Evolutionary conservation across 768 basidiomycete species (phyloP), one percentile per base, ranked within the genome.

Genomic region (Xerocomellus intermedius): DNA sequence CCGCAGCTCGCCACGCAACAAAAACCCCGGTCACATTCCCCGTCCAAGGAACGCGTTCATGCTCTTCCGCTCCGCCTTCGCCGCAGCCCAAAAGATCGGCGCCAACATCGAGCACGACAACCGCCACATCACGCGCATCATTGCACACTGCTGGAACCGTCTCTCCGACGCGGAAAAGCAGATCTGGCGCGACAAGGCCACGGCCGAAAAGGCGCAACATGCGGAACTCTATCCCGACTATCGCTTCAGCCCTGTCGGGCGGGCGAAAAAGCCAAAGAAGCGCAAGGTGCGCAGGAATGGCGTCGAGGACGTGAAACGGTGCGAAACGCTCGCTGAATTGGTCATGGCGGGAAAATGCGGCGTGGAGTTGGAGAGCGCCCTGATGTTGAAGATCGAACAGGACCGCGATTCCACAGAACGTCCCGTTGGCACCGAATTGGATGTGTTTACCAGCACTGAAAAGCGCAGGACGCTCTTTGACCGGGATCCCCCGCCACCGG

Each of bases 21-120:
- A 65, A 37, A 42, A 67, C 74, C 59, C 79, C 71, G 55, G 83
- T 74, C 73, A 74, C 59, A 63, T 74, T 17, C 73, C 73, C 13
- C 74, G 73, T 39, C 73, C 73, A 1, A 59, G 74, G 3, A 78
- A 77, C 58, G 77, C 75, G 38, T 77, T 78, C 64, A 77, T 86
- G 76, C 78, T 85, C 66, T 86, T 80, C 67, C 78, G 84, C 21
- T 85, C 81, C 24, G 81, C 79, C 52, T 83, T 86, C 48, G 80
- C 81, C 38, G 77, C 79, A 4, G 75, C 76, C 8, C 76, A 79
- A 39, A 81, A 78, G 56, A 75, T 82, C 55, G 67, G 60, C 47
- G 70, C 73, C n/a, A 68, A 64, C 19, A 72, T 83, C 58, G 83
- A 85, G 63, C 75, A 73, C 57, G 81, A 85, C 63, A 79, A 84